Conservation (phyloP, 305 asterid species). For the Fraxinus latifolia region DNA sequence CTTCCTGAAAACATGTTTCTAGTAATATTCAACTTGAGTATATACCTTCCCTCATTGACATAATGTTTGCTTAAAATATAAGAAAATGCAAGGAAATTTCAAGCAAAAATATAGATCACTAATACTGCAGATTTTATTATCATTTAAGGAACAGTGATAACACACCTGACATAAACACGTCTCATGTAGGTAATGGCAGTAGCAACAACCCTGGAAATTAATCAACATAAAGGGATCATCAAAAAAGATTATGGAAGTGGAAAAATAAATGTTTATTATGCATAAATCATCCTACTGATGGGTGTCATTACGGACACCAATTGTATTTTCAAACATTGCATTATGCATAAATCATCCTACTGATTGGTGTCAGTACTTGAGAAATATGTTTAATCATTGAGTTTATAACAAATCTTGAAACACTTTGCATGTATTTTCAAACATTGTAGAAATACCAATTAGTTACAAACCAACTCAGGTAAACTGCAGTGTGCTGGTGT, state of each 20-base stretch:
- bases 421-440: background rate
- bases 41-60: background rate
- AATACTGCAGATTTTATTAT: background rate
- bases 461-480: background rate
- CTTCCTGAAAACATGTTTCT: background rate
- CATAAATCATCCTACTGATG: background rate
- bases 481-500: background rate
- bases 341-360: no score
- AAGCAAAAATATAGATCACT: background rate
- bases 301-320: background rate
- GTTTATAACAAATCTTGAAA: background rate
- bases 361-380: background rate
- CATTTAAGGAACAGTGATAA: background rate
- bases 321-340: background rate
- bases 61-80: constrained; percentile 13
- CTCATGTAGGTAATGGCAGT: constrained; percentile 91
- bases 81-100: background rate
- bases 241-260: no score
- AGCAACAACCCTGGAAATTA: constrained; percentile 86
- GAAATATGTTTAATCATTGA: background rate
- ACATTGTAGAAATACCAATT: background rate
- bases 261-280: no score
- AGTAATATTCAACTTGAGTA: background rate
- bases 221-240: constrained; percentile 10
- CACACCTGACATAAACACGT: constrained; percentile 79